These are phyloP conservation scores for Exophiala aquamarina DNA, from an alignment of 2,329 filamentous ascomycete species.

Conservation along the genomic window DNA sequence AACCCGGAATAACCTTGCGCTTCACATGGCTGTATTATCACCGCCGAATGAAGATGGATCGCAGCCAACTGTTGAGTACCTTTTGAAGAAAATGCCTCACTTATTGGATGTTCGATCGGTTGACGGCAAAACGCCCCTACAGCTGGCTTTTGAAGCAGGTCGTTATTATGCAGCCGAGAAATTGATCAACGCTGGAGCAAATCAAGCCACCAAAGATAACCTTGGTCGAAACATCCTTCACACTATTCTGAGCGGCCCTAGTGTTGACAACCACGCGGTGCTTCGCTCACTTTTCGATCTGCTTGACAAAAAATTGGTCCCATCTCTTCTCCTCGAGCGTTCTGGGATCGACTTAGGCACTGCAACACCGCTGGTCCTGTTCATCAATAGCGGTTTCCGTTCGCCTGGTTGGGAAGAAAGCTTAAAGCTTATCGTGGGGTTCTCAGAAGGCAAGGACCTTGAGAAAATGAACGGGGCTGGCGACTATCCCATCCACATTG, in stretches of 20 bases:
- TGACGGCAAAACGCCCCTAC: conserved; percentile 60
- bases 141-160: conserved; percentile 62
- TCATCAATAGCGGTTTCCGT: conserved; percentile 40
- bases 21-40: conserved; percentile 65
- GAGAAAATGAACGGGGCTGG: conserved; percentile 44
- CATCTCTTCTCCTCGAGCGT: conserved; percentile 34
- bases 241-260: conserved; percentile 40
- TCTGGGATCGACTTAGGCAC: conserved; percentile 53
- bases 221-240: conserved; percentile 70
- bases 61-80: conserved; percentile 61
- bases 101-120: conserved; percentile 62
- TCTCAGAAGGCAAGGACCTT: conserved; percentile 57
- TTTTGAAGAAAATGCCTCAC: conserved; percentile 62
- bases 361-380: conserved; percentile 64
- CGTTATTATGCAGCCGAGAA: conserved; percentile 57
- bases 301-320: conserved; percentile 51
- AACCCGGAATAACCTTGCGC: conserved; percentile 57
- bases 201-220: conserved; percentile 64
- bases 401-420: conserved; percentile 32
- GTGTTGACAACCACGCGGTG: conserved; percentile 36
- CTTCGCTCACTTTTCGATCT: conserved; percentile 64
- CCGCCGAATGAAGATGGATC: conserved; percentile 40
- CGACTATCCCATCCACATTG: conserved; percentile 44
- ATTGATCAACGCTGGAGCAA: conserved; percentile 67
- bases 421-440: conserved; percentile 50